Evolutionary conservation across 106 monocot genomes (phyloP).

Genomic region (Dendrobium catenatum): DNA sequence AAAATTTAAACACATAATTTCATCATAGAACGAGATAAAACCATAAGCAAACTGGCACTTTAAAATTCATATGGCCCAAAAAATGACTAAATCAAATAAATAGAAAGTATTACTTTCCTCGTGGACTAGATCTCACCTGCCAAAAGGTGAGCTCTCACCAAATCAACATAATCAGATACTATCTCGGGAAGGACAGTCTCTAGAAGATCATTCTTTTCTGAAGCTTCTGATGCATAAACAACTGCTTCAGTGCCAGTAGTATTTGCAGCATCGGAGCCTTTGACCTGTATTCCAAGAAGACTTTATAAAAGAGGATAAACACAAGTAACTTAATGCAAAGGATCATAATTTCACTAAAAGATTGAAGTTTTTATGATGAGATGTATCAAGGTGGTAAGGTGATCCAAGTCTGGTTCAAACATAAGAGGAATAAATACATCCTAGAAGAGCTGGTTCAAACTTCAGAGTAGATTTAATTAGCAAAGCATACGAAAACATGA

Average conservation of each 20-base stretch:
- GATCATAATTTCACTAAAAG: not conserved
- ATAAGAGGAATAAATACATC: not conserved
- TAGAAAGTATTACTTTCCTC: not conserved
- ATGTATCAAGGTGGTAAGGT: no score
- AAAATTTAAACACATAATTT: conserved; percentile 11
- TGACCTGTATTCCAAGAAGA: conserved; percentile 41
- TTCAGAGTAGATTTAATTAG: not conserved
- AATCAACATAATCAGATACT: conserved; percentile 67
- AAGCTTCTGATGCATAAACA: conserved; percentile 92
- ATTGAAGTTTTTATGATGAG: not conserved
- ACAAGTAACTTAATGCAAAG: not conserved
- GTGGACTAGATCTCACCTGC: conserved; percentile 42
- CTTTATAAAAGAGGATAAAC: not conserved
- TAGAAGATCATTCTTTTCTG: conserved; percentile 75
- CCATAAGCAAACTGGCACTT: not conserved
- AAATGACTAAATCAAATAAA: not conserved
- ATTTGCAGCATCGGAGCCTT: conserved; percentile 84
- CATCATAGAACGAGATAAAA: not conserved
- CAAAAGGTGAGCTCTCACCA: conserved; percentile 81
- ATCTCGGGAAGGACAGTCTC: conserved; percentile 76
- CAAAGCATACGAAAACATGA: not conserved
- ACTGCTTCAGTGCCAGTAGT: conserved; percentile 87
- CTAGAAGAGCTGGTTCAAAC: not conserved
- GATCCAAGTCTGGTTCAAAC: not conserved
- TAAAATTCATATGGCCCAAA: not conserved